A percentile compares a stretch with the other conserved stretches of the same genome.
Evolutionary conservation across 176 grass and related monocot genomes (phyloP).

Genomic region (Avena atlantica): DNA sequence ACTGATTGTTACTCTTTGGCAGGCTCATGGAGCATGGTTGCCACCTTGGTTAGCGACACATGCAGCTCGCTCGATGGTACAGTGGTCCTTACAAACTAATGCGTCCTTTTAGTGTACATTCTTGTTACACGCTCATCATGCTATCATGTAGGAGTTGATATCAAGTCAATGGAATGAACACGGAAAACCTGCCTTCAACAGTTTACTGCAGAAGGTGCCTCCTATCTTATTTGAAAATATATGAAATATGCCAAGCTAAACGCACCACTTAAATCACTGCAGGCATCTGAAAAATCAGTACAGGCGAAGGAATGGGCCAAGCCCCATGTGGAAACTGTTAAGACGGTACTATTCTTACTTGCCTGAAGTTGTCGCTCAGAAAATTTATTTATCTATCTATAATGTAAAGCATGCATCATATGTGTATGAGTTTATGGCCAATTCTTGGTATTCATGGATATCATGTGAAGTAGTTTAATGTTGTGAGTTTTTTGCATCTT

Average conservation of each 20-base stretch:
- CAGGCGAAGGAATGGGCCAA: slow-evolving; percentile 77
- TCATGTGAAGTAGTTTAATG: background rate
- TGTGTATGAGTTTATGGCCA: background rate
- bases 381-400: slow-evolving; percentile 34
- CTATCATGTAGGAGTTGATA: slow-evolving; percentile 61
- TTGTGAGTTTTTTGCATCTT: slow-evolving; percentile 33
- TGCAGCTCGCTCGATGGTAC: slow-evolving; percentile 58
- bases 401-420: background rate
- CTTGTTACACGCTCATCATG: slow-evolving; percentile 28
- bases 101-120: slow-evolving; percentile 42
- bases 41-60: slow-evolving; percentile 80
- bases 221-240: slow-evolving; percentile 8
- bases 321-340: slow-evolving; percentile 70
- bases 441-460: slow-evolving; percentile 13
- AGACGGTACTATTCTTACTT: slow-evolving; percentile 42
- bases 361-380: slow-evolving; percentile 41
- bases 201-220: slow-evolving; percentile 70
- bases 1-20: slow-evolving; percentile 32
- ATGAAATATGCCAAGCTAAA: slow-evolving; percentile 37
- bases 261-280: slow-evolving; percentile 42
- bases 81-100: slow-evolving; percentile 27
- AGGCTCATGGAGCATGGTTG: slow-evolving; percentile 92
- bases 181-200: slow-evolving; percentile 67
- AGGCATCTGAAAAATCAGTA: slow-evolving; percentile 77
- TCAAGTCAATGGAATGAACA: slow-evolving; percentile 77